Evolutionary conservation across 345 rosid genomes (phyloP).

Genomic region (Anastatica hierochuntica): DNA sequence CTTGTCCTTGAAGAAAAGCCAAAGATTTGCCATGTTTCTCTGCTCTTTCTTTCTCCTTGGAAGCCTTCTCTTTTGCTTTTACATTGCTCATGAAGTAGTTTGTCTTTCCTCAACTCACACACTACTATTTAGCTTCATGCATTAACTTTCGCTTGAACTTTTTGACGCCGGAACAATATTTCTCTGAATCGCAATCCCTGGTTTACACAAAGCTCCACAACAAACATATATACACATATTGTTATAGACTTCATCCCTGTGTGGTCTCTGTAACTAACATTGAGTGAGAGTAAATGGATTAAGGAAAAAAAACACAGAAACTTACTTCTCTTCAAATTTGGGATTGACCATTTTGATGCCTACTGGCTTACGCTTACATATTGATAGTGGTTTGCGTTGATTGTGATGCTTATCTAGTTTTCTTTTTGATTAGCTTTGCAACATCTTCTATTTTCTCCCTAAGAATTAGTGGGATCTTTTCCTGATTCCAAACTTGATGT

Average conservation of each 20-base stretch:
- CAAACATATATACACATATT: conserved; percentile 11
- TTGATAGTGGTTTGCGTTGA: conserved; percentile 60
- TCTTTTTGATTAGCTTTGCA: conserved; percentile 43
- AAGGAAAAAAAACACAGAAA: neutral
- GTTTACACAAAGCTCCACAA: conserved; percentile 74
- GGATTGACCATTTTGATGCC: conserved; percentile 63
- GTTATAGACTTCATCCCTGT: neutral
- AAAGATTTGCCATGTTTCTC: conserved; percentile 59
- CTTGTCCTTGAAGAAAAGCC: conserved; percentile 92
- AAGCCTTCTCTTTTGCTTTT: conserved; percentile 40
- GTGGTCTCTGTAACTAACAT: neutral
- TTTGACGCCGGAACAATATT: conserved; percentile 50
- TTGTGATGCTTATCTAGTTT: conserved; percentile 35
- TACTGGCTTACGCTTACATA: conserved; percentile 72
- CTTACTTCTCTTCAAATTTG: conserved; percentile 71
- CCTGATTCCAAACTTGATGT: conserved; percentile 42
- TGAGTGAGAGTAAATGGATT: too few species aligned
- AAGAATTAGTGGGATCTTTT: conserved; percentile 41
- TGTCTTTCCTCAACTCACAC: conserved; percentile 82
- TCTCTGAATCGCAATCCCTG: conserved; percentile 91
- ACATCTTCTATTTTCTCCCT: conserved; percentile 40
- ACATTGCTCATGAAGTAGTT: conserved; percentile 19
- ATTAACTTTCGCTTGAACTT: conserved; percentile 51
- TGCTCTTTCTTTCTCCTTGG: conserved; percentile 43
- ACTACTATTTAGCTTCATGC: conserved; percentile 56